phyloP scores from a whole-genome alignment of 2,329 filamentous ascomycete genomes.

The Verticillium isaacii region DNA sequence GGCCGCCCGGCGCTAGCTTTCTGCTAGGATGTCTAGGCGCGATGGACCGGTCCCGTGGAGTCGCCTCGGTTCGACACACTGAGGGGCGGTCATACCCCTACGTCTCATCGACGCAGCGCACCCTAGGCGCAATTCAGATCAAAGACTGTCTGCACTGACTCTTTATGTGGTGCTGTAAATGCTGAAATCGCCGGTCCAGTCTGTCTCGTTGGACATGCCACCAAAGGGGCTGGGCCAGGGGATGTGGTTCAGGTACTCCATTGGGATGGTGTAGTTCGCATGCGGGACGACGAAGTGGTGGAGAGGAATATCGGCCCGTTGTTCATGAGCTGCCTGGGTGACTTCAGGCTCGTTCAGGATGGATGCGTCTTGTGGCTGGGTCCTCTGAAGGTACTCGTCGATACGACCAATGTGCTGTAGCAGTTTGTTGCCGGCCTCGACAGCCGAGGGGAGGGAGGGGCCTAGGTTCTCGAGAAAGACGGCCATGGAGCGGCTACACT shows the following conservation, averaged over 20 bases:
- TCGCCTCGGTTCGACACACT: too few species aligned
- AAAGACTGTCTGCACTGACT: background rate
- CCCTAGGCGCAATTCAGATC: background rate
- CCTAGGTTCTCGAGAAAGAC: slow-evolving; percentile 11
- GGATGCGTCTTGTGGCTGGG: slow-evolving; percentile 1
- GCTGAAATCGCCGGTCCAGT: background rate
- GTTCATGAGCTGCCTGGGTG: background rate
- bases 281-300: slow-evolving; percentile 2
- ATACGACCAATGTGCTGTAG: slow-evolving; percentile 10
- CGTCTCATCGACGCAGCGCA: background rate
- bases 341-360: slow-evolving; percentile 3
- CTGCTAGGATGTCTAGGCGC: too few species aligned
- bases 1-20: too few species aligned
- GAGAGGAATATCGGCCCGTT: background rate
- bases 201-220: background rate
- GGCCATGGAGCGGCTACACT: slow-evolving; percentile 7
- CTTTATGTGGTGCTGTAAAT: background rate
- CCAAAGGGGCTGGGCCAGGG: slow-evolving; percentile 1
- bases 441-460: slow-evolving; percentile 8
- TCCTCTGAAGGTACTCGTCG: slow-evolving; percentile 7
- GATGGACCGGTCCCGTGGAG: too few species aligned
- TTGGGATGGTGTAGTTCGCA: slow-evolving; percentile 2
- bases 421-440: slow-evolving; percentile 9
- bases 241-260: slow-evolving; percentile 2
- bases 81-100: too few species aligned